Conservation (phyloP, 176 grass and related monocot species). For the Oryza coarctata region DNA sequence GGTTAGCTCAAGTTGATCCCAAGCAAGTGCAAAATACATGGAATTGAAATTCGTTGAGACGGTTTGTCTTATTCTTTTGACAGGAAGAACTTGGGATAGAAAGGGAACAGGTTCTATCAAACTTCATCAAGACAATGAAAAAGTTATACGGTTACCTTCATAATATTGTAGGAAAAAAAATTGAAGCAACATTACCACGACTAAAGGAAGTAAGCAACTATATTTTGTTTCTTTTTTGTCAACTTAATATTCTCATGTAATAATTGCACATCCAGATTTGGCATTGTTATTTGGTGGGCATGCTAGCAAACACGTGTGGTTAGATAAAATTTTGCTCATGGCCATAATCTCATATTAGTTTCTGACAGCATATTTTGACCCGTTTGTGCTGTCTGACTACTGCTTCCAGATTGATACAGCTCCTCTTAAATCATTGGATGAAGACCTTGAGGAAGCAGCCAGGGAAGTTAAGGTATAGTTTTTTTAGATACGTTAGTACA, state of each 20-base stretch:
- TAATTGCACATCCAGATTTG: not conserved
- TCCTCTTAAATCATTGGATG: slow-evolving; percentile 87
- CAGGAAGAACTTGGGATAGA: slow-evolving; percentile 91
- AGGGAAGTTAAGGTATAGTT: slow-evolving; percentile 73
- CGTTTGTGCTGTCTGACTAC: not conserved
- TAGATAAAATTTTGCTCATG: not conserved
- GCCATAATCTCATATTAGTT: not conserved
- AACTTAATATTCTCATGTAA: not conserved
- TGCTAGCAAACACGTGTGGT: not conserved
- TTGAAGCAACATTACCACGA: slow-evolving; percentile 72
- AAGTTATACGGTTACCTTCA: slow-evolving; percentile 70
- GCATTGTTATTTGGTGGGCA: not conserved
- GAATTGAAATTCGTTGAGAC: not conserved
- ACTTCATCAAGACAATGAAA: slow-evolving; percentile 93
- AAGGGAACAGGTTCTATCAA: slow-evolving; percentile 86
- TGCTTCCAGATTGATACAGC: slow-evolving; percentile 60
- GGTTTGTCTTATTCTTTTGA: slow-evolving; percentile 1
- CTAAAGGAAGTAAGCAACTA: slow-evolving; percentile 68
- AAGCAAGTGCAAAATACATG: not conserved
- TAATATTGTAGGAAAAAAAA: slow-evolving; percentile 65
- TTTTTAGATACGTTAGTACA: not conserved
- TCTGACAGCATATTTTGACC: not conserved
- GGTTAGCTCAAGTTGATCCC: slow-evolving; percentile 46
- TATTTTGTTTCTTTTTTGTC: not conserved
- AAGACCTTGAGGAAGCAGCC: slow-evolving; percentile 87